Evolutionary conservation across 73 alveolate species (phyloP).

Genomic region (Paramecium pentaurelia): DNA sequence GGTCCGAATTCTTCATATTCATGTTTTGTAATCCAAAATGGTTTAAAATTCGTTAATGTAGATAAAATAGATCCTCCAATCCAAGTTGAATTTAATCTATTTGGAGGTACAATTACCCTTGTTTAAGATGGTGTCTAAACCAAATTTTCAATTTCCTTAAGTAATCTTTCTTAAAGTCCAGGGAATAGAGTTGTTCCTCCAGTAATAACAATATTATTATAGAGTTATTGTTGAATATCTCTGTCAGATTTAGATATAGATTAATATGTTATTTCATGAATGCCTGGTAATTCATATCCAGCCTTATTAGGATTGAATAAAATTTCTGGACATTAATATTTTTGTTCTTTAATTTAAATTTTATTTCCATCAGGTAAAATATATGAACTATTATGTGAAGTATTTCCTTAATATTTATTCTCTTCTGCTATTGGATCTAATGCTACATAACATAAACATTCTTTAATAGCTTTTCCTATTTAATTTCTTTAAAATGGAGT

Average conservation of each 20-base stretch:
- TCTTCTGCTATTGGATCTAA: constrained; percentile 78
- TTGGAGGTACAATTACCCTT: constrained; percentile 87
- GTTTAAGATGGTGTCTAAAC: constrained; percentile 86
- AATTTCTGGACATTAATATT: constrained; percentile 79
- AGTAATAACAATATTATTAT: constrained; percentile 83
- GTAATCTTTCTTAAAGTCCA: constrained; percentile 85
- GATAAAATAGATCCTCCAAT: constrained; percentile 85
- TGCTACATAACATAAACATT: constrained; percentile 89
- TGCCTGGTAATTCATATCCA: constrained; percentile 76
- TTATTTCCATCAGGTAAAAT: constrained; percentile 8
- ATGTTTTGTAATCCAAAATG: constrained; percentile 70
- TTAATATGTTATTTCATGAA: constrained; percentile 79
- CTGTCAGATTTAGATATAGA: constrained; percentile 88
- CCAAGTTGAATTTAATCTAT: constrained; percentile 72
- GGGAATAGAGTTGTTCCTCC: constrained; percentile 93
- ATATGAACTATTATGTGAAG: background rate
- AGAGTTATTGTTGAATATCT: constrained; percentile 86
- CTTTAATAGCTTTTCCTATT: constrained; percentile 92
- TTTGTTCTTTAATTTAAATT: background rate
- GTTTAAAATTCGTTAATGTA: constrained; percentile 28
- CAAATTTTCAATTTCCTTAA: constrained; percentile 74
- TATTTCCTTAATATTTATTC: constrained; percentile 62
- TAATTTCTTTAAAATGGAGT: constrained; percentile 78
- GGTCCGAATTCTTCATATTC: constrained; percentile 81
- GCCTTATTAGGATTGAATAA: constrained; percentile 78